phyloP scores from a whole-genome alignment of 2,329 filamentous ascomycete species.

The Shiraia bambusicola region DNA sequence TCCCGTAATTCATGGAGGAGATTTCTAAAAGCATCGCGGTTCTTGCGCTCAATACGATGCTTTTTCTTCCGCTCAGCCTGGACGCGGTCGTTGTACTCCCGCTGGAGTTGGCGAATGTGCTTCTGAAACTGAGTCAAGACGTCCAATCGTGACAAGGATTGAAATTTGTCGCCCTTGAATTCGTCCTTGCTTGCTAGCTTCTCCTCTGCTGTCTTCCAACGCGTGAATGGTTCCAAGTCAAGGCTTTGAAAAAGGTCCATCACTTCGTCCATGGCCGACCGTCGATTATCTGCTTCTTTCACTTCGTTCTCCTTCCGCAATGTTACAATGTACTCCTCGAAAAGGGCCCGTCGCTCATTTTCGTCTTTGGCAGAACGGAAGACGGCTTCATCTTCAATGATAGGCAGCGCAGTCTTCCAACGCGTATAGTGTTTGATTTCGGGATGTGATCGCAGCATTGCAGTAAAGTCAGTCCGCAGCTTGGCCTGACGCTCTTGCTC shows the following conservation, averaged over 20 bases:
- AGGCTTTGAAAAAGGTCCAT: conserved; percentile 75
- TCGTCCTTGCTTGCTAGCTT: conserved; percentile 75
- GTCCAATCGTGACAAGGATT: conserved; percentile 82
- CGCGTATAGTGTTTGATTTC: conserved; percentile 97
- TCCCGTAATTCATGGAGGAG: conserved; percentile 73
- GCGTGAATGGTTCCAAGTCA: conserved; percentile 86
- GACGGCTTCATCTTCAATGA: conserved; percentile 92
- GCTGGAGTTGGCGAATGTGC: conserved; percentile 90
- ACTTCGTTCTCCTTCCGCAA: conserved; percentile 81
- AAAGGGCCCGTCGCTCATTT: conserved; percentile 81
- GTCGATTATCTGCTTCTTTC: conserved; percentile 69
- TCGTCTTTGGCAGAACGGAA: conserved; percentile 91
- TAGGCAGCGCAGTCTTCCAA: conserved; percentile 93
- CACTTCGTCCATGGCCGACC: conserved; percentile 81
- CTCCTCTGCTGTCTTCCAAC: conserved; percentile 87
- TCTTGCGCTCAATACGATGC: conserved; percentile 78
- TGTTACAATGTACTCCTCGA: conserved; percentile 87
- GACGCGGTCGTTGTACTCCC: conserved; percentile 84
- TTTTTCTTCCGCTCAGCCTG: conserved; percentile 85
- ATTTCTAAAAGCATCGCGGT: conserved; percentile 75
- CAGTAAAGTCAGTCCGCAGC: conserved; percentile 88
- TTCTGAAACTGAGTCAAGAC: conserved; percentile 91
- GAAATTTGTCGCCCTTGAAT: conserved; percentile 80
- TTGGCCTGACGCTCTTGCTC: conserved; percentile 92
- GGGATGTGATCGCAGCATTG: conserved; percentile 92